Percentiles rank a stretch among this genome's conserved stretches.
Conservation (phyloP, 345 rosid species). For the Mercurialis annua region DNA sequence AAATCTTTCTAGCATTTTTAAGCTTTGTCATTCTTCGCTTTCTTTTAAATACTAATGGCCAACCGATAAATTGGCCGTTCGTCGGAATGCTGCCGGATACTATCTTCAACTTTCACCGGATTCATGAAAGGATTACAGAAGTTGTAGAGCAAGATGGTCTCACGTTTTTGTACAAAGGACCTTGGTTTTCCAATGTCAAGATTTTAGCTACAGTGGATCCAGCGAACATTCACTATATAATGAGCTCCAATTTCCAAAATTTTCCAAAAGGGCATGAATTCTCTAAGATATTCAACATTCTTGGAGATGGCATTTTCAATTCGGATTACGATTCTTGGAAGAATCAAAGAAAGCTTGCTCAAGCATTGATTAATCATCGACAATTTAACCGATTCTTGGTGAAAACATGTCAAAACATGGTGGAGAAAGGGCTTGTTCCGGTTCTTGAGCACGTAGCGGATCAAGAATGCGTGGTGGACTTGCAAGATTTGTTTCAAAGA, state of each 20-base stretch:
- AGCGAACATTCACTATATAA: slow-evolving; percentile 7
- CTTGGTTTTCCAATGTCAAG: slow-evolving; percentile 4
- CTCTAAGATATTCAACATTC: slow-evolving; percentile 16
- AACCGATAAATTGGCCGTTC: slow-evolving; percentile 17
- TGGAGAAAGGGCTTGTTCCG: slow-evolving; percentile 12
- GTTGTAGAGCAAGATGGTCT: background rate
- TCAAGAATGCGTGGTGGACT: background rate
- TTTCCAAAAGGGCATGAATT: slow-evolving; percentile 16
- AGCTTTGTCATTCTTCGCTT: background rate
- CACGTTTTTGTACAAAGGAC: slow-evolving; percentile 11
- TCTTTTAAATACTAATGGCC: background rate
- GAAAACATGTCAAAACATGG: background rate
- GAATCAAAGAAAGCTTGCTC: slow-evolving; percentile 11
- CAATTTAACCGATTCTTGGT: slow-evolving; percentile 2
- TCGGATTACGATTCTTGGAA: slow-evolving; percentile 22
- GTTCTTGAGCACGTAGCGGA: slow-evolving; percentile 12
- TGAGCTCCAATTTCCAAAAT: slow-evolving; percentile 25
- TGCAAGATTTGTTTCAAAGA: slow-evolving; percentile 23
- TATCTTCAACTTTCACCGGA: slow-evolving; percentile 14
- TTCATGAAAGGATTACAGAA: slow-evolving; percentile 7
- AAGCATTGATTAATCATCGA: slow-evolving; percentile 1
- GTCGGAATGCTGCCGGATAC: slow-evolving; percentile 18
- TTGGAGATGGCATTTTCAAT: slow-evolving; percentile 26
- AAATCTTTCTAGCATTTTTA: background rate
- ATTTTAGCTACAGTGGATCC: slow-evolving; percentile 18